Evolutionary conservation across 176 grass and related monocot genomes (phyloP).

Genomic region (Otatea glauca): DNA sequence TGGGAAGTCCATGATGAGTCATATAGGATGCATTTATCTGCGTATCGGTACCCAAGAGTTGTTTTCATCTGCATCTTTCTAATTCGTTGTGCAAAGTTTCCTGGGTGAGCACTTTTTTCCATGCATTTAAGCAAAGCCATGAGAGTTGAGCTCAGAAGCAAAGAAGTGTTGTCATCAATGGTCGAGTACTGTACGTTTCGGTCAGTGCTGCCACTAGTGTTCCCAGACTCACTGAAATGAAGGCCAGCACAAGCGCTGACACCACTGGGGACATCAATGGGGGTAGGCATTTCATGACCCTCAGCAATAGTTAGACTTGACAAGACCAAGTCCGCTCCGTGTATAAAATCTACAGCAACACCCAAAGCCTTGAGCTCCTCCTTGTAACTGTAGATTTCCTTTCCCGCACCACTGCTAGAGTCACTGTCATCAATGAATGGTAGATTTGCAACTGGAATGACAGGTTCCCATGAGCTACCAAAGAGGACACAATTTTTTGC

Average conservation of each 20-base stretch:
- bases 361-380: slow-evolving; percentile 45
- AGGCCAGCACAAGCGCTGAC: background rate
- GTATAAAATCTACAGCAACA: slow-evolving; percentile 32
- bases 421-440: slow-evolving; percentile 50
- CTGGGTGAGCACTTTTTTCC: background rate
- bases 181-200: background rate
- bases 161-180: background rate
- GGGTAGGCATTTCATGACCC: background rate
- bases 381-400: slow-evolving; percentile 46
- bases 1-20: slow-evolving; percentile 38
- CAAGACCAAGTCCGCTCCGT: slow-evolving; percentile 41
- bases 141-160: slow-evolving; percentile 26
- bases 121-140: slow-evolving; percentile 32
- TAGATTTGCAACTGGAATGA: slow-evolving; percentile 50
- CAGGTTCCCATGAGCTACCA: slow-evolving; percentile 38
- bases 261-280: background rate
- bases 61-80: slow-evolving; percentile 47
- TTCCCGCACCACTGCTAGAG: slow-evolving; percentile 11
- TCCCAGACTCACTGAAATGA: background rate
- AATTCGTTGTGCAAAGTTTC: slow-evolving; percentile 30
- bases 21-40: slow-evolving; percentile 44
- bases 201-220: background rate
- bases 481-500: slow-evolving; percentile 39
- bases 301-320: slow-evolving; percentile 2
- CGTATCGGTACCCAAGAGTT: slow-evolving; percentile 36